Percentiles rank a stretch among this genome's conserved stretches.
phyloP scores from a whole-genome alignment of 2,329 filamentous ascomycete species.

The Neoscytalidium dimidiatum region DNA sequence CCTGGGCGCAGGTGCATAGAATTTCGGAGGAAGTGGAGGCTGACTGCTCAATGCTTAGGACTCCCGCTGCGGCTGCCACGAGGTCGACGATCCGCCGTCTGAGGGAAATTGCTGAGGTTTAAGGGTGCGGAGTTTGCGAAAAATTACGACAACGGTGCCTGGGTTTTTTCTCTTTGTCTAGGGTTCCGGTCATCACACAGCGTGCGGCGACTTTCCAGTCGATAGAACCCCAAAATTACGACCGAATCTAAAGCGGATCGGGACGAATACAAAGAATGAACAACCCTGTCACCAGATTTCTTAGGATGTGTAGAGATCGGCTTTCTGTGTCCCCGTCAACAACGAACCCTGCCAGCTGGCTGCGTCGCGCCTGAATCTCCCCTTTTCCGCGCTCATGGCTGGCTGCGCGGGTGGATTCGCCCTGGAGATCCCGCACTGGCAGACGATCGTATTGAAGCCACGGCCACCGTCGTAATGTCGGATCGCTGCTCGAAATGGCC shows the following conservation, averaged over 20 bases:
- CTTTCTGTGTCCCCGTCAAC: constrained; percentile 4
- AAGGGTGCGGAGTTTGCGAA: constrained; percentile 41
- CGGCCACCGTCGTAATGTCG: constrained; percentile 13
- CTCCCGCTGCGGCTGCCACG: constrained; percentile 89
- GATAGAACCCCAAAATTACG: constrained; percentile 20
- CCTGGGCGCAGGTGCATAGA: neutral
- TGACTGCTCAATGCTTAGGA: constrained; percentile 56
- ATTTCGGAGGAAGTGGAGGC: neutral
- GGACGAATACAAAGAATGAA: constrained; percentile 22
- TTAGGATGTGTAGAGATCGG: constrained; percentile 6
- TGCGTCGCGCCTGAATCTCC: neutral
- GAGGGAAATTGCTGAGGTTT: constrained; percentile 96
- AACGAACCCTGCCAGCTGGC: neutral
- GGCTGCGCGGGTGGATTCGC: neutral
- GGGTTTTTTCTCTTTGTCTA: constrained; percentile 20
- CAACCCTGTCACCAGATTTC: constrained; percentile 7
- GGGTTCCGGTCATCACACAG: constrained; percentile 21
- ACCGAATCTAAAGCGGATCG: constrained; percentile 21
- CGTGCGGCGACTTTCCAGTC: constrained; percentile 21
- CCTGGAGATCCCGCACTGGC: constrained; percentile 12
- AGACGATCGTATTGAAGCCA: constrained; percentile 17
- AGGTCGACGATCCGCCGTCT: constrained; percentile 95
- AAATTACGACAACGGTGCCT: constrained; percentile 20
- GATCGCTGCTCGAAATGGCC: constrained; percentile 4
- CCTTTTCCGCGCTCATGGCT: constrained; percentile 5